These are phyloP conservation scores for Solanum dulcamara DNA, from an alignment of 257 asterid species.

Conservation along the genomic window DNA sequence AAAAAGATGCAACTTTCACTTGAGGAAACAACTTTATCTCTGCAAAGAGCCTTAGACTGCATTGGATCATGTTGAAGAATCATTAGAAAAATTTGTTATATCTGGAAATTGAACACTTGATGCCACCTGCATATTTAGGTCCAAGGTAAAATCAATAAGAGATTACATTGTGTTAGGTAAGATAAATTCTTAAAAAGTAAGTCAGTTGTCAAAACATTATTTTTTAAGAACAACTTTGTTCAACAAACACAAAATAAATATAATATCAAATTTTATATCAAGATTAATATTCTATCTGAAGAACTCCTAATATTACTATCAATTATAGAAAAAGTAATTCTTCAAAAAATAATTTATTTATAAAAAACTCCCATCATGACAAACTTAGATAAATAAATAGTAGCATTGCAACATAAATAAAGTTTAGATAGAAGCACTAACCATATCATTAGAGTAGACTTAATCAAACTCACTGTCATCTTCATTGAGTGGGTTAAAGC, in stretches of 20 bases:
- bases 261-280: neutral
- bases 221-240: too few species aligned
- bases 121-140: neutral
- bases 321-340: too few species aligned
- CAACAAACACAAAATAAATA: neutral
- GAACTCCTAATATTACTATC: neutral
- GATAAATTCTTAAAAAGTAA: neutral
- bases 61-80: neutral
- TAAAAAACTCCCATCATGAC: neutral
- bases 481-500: neutral
- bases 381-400: neutral
- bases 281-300: too few species aligned
- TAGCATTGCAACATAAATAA: neutral
- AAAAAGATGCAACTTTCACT: neutral
- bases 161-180: neutral
- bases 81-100: neutral
- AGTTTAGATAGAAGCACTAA: neutral
- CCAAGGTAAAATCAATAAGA: too few species aligned
- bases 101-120: neutral
- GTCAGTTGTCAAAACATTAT: too few species aligned
- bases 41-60: neutral
- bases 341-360: neutral
- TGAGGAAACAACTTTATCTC: neutral
- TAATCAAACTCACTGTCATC: neutral
- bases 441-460: neutral